Base-by-base conservation (phyloP, 2,329 filamentous ascomycete species). In the Biscogniauxia mediterranea region DNA sequence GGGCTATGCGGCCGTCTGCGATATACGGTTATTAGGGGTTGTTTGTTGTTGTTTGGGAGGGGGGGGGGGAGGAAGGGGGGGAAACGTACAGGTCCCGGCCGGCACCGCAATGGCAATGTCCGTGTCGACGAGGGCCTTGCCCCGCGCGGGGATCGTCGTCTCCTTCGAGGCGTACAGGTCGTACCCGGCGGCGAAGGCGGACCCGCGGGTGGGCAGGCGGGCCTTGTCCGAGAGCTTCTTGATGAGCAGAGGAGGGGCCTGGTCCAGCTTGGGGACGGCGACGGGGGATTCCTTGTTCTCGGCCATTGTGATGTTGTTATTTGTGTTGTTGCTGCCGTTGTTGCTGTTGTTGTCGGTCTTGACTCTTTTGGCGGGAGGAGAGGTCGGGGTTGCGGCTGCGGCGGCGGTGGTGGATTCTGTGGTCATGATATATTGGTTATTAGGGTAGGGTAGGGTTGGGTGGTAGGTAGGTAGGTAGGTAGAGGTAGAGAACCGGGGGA, bases 41-140 rank as follows among this genome's bases (percentile, higher is more conserved):
- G n/a, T n/a, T n/a, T n/a, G n/a, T n/a, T n/a, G n/a, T n/a, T n/a
- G n/a, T n/a, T 52, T 28, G 32, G 42, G 62, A 58, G 55, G 42
- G 55, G 51, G 55, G 56, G 57, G 28, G 53, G 61, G 17, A 26
- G 21, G 26, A 15, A 19, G n/a, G n/a, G 54, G 52, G 52, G 42
- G 19, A 49, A 17, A 76, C 90, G 64, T 83, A 96, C 92, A 98
- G 13, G 93, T 97, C 57, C 92, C 93, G 5, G 86, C 90, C 0
- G 95, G 95, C 55, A 97, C 90, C 25, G 93, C 91, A 79, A 99
- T 94, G 69, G 89, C 88, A 65, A 99, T 90, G 70, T 95, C 94
- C 0, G 95, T 98, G 70, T 93, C 90, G 46, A 98, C 93, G 28
- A 97, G 80, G 0, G 82, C 92, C 78, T 96, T 93, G 68, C 93